Conservation (phyloP, 192 early-diverging fungal genomes). For the Gaertneriomyces semiglobifer region DNA sequence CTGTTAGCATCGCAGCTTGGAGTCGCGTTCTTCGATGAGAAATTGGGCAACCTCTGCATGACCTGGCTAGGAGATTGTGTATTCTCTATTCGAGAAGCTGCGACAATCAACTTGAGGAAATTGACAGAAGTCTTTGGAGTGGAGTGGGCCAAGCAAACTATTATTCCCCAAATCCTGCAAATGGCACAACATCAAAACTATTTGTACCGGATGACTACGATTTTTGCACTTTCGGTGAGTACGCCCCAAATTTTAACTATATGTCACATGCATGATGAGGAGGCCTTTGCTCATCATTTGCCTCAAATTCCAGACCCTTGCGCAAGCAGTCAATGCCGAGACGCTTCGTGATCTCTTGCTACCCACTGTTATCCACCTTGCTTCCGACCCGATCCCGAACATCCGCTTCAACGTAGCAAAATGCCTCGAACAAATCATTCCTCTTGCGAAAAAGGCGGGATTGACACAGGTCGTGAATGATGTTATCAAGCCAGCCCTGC, state of each 20-base stretch:
- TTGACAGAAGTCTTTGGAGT: constrained; percentile 98
- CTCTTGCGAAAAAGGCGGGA: constrained; percentile 64
- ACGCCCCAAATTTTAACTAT: background rate
- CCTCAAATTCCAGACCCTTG: constrained; percentile 64
- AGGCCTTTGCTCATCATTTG: background rate
- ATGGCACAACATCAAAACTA: constrained; percentile 93
- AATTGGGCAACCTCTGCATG: constrained; percentile 92
- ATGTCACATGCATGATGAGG: background rate
- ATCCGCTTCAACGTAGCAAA: constrained; percentile 99
- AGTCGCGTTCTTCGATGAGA: constrained; percentile 95
- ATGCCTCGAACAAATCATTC: constrained; percentile 80
- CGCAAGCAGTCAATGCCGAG: constrained; percentile 79
- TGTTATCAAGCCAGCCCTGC: constrained; percentile 76
- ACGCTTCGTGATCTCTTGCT: constrained; percentile 86
- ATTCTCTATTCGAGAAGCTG: constrained; percentile 96
- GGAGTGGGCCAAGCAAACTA: constrained; percentile 92
- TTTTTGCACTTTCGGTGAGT: constrained; percentile 88
- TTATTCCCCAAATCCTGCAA: constrained; percentile 90
- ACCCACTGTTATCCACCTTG: constrained; percentile 79
- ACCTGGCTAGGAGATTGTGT: constrained; percentile 97
- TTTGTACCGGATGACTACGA: constrained; percentile 96
- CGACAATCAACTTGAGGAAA: constrained; percentile 88
- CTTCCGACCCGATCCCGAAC: constrained; percentile 95
- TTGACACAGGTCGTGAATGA: constrained; percentile 60
- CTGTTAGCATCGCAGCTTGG: constrained; percentile 95